These are phyloP conservation scores for Trichoderma breve DNA, from an alignment of 2,329 filamentous ascomycete genomes.

Conservation along the genomic window DNA sequence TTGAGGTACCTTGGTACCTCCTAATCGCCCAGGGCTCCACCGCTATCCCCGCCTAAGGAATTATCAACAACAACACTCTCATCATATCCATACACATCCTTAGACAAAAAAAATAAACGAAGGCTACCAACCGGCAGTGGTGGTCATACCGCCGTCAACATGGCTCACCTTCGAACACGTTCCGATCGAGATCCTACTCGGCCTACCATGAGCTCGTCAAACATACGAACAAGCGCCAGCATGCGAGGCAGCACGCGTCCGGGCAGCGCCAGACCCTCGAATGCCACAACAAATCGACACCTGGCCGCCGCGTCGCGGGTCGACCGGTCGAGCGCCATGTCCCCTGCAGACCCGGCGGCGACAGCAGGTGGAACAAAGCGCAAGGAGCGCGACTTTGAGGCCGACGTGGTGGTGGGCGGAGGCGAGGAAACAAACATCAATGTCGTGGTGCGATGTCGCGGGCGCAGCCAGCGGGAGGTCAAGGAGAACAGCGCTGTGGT, in stretches of 20 bases:
- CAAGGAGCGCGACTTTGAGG: conserved; percentile 82
- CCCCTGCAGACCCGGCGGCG: conserved; percentile 69
- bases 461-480: conserved; percentile 88
- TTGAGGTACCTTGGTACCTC: not conserved
- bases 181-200: conserved; percentile 39
- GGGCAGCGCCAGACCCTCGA: conserved; percentile 26
- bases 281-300: conserved; percentile 26
- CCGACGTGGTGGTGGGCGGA: conserved; percentile 45
- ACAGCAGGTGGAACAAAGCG: conserved; percentile 67
- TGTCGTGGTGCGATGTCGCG: conserved; percentile 91
- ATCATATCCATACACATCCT: not conserved
- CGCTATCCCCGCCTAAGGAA: conserved; percentile 12
- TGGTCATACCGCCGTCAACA: conserved; percentile 13
- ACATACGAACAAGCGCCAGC: conserved; percentile 26
- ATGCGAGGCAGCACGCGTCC: conserved; percentile 29
- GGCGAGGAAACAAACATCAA: conserved; percentile 94
- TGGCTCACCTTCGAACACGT: conserved; percentile 39
- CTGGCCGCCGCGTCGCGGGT: conserved; percentile 26
- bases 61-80: conserved; percentile 14
- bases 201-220: conserved; percentile 35
- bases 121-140: not conserved
- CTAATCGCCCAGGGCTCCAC: conserved; percentile 7
- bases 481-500: conserved; percentile 94
- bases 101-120: not conserved
- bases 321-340: conserved; percentile 50